Base-by-base conservation (phyloP, 2,329 filamentous ascomycete genomes). In the Albophoma yamanashiensis region DNA sequence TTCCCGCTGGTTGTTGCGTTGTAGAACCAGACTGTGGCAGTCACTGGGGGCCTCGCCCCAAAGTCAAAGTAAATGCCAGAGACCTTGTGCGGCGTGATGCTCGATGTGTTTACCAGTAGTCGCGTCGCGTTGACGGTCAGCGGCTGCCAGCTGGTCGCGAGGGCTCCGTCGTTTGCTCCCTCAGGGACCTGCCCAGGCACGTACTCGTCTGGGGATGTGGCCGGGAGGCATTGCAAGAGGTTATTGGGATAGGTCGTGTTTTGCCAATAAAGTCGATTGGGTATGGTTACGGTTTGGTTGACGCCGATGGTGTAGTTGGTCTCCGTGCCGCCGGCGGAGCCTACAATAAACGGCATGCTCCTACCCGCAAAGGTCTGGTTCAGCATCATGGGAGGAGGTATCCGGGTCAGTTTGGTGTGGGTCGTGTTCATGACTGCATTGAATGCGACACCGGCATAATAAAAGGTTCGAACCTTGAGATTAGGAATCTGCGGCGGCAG, bases 201-300 rank as follows among this genome's bases (percentile, higher is more conserved):
- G 66, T 79, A 83, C 2, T 70, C 67, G 45, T 78, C 69, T 0
- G 74, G 68, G 1, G 81, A 83, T 20, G 69, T 70, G 0, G 81
- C 80, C 1, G 83, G 77, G 4, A 76, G 78, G 69, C 87, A 91
- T 73, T 91, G 87, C 0, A 83, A 77, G 36, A 89, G 75, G 68
- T 91, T 89, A 11, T 80, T 80, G 0, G 76, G 66, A 2, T 82
- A 72, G 0, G 86, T 87, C 39, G 78, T 73, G 17, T 77, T 76
- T 27, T 79, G 73, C 62, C 80, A 81, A 60, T 82, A 79, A 25
- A 79, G 77, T 11, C 87, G 80, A 66, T 89, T 89, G 0, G 75
- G 73, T 9, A 90, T 66, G 0, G 78, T 76, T 34, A 89, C 68
- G 0, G 78, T 77, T 34, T 80, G 74, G 52, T 80, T 78, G 3